phyloP scores from a whole-genome alignment of 2,329 filamentous ascomycete species.

The Dactylellina parvicollis region DNA sequence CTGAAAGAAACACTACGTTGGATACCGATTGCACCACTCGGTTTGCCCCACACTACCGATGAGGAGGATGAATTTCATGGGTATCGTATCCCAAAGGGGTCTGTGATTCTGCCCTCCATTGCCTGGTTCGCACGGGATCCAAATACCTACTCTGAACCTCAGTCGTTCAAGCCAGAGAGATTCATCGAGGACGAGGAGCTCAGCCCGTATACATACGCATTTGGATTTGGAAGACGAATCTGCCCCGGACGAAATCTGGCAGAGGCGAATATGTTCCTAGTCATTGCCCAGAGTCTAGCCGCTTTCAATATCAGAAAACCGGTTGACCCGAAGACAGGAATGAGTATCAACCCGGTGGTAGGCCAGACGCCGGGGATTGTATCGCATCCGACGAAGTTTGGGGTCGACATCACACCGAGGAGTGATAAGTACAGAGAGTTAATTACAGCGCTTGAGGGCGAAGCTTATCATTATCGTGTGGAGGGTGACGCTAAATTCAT shows the following conservation, averaged over 20 bases:
- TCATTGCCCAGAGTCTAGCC: conserved; percentile 66
- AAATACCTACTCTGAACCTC: conserved; percentile 71
- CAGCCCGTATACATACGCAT: conserved; percentile 66
- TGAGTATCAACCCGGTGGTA: conserved; percentile 33
- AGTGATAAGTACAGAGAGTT: conserved; percentile 18
- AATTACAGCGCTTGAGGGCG: conserved; percentile 6
- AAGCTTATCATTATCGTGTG: conserved; percentile 12
- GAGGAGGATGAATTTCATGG: conserved; percentile 67
- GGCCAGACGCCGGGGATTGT: conserved; percentile 31
- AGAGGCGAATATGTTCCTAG: conserved; percentile 65
- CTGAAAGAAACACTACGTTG: conserved; percentile 70
- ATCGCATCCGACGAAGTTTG: conserved; percentile 16
- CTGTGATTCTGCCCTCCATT: conserved; percentile 67
- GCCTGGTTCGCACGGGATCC: conserved; percentile 69
- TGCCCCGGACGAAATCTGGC: conserved; percentile 70
- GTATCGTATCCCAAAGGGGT: conserved; percentile 66
- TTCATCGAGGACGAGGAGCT: conserved; percentile 59
- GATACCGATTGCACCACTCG: conserved; percentile 67
- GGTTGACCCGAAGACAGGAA: conserved; percentile 44
- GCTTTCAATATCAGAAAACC: conserved; percentile 61
- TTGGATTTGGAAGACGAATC: conserved; percentile 68
- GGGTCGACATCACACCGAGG: conserved; percentile 26
- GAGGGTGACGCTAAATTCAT: conserved; percentile 25
- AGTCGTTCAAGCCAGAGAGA: conserved; percentile 71
- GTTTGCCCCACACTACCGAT: conserved; percentile 67